phyloP scores from a whole-genome alignment of 176 grass and related monocot genomes.

The Neostapfia colusana region DNA sequence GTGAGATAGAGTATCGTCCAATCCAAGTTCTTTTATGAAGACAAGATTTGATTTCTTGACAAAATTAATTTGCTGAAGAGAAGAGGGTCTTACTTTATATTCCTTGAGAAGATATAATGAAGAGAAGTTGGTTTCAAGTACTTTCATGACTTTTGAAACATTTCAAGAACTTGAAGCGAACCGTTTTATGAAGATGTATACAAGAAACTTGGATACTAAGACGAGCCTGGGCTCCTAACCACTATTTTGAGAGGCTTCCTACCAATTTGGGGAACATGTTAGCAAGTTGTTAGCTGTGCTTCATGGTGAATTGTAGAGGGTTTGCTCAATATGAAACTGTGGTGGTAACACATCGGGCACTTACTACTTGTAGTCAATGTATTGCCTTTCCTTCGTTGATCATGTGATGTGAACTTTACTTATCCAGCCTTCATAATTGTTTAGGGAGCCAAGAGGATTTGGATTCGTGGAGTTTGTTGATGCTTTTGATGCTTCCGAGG shows the following conservation, averaged over 20 bases:
- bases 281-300: constrained; percentile 61
- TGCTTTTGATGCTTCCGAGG: constrained; percentile 71
- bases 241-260: constrained; percentile 56
- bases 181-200: constrained; percentile 51
- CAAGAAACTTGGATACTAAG: constrained; percentile 53
- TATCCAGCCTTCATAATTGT: constrained; percentile 15
- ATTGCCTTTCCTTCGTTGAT: constrained; percentile 8
- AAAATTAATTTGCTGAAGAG: constrained; percentile 56
- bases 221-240: constrained; percentile 41
- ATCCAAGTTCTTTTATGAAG: constrained; percentile 55
- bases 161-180: constrained; percentile 63
- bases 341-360: constrained; percentile 38
- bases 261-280: constrained; percentile 66
- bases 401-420: constrained; percentile 20
- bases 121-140: constrained; percentile 68
- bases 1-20: constrained; percentile 53
- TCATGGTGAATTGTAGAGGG: constrained; percentile 42
- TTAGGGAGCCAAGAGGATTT: constrained; percentile 82
- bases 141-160: constrained; percentile 53
- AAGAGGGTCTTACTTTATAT: constrained; percentile 39
- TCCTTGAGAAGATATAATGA: constrained; percentile 63
- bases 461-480: constrained; percentile 87
- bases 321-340: constrained; percentile 41
- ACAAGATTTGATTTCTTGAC: constrained; percentile 48
- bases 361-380: constrained; percentile 26